Evolutionary conservation across 2,329 filamentous ascomycete species (phyloP).

Genomic region (Bipolaris cookei): DNA sequence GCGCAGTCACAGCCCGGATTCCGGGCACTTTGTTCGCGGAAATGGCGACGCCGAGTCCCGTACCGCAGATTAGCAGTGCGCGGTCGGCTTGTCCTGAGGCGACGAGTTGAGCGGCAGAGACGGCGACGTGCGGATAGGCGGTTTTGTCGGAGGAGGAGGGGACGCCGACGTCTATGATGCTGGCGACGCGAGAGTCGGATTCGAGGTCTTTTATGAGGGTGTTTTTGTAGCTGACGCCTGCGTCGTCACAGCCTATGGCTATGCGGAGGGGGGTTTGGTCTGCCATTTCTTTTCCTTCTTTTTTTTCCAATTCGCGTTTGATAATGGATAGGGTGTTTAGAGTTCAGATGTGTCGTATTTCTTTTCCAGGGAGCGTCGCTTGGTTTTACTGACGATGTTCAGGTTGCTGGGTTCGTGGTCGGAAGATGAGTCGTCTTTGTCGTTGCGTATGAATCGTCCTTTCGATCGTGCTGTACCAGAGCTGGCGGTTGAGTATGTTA

Average conservation of each 20-base stretch:
- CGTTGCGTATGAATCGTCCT: conserved; percentile 2
- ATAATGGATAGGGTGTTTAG: conserved; percentile 16
- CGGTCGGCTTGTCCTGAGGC: conserved; percentile 72
- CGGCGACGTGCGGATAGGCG: conserved; percentile 80
- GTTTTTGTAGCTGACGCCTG: conserved; percentile 79
- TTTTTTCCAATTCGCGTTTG: neutral
- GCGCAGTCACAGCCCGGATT: conserved; percentile 84
- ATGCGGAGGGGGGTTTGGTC: conserved; percentile 57
- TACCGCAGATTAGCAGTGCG: conserved; percentile 83
- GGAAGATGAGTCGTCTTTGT: conserved; percentile 1
- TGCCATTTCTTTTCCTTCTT: neutral
- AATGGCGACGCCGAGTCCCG: conserved; percentile 85
- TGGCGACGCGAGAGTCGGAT: conserved; percentile 68
- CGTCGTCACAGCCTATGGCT: conserved; percentile 71
- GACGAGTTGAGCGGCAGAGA: conserved; percentile 71
- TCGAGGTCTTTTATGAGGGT: conserved; percentile 76
- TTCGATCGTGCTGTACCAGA: neutral
- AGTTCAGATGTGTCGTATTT: conserved; percentile 46
- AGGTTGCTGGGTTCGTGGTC: conserved; percentile 1
- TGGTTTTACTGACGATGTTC: conserved; percentile 18
- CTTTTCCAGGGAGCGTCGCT: conserved; percentile 27
- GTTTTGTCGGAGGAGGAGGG: conserved; percentile 72
- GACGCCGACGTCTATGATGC: conserved; percentile 77
- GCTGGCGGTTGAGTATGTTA: conserved; percentile 25
- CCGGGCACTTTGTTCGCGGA: conserved; percentile 87